Conservation (phyloP, 306 rosid genomes). For the Malus asiatica region DNA sequence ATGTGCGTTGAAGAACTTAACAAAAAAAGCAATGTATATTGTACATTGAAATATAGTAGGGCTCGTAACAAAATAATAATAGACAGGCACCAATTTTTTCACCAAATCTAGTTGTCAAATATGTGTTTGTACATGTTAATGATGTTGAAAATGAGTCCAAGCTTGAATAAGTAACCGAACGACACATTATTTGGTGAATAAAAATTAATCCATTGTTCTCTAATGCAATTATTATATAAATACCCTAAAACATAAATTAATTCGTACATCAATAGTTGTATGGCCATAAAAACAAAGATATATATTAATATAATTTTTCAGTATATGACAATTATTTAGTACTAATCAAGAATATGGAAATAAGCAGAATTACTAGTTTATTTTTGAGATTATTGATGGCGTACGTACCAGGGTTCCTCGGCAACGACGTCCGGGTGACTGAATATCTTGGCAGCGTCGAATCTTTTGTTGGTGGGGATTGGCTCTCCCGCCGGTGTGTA, state of each 20-base stretch:
- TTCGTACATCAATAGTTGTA: too few species aligned
- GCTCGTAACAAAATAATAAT: too few species aligned
- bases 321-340: neutral
- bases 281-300: neutral
- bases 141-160: too few species aligned
- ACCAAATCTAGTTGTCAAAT: too few species aligned
- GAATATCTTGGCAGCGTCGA: constrained; percentile 44
- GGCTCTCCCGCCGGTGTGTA: constrained; percentile 49
- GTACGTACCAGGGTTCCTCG: constrained; percentile 56
- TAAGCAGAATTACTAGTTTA: too few species aligned
- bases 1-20: neutral
- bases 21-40: too few species aligned
- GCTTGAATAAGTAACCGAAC: neutral
- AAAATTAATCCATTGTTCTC: neutral
- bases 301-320: neutral
- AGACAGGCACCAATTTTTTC: too few species aligned
- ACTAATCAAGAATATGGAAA: neutral
- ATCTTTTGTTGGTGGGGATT: constrained; percentile 40
- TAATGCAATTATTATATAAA: neutral
- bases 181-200: neutral
- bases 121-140: neutral
- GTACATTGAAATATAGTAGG: too few species aligned
- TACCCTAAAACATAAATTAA: too few species aligned
- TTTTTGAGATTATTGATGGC: neutral
- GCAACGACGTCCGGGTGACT: constrained; percentile 30